Evolutionary conservation across 352 stramenopile genomes (phyloP).

Genomic region (Phytophthora pluvialis): DNA sequence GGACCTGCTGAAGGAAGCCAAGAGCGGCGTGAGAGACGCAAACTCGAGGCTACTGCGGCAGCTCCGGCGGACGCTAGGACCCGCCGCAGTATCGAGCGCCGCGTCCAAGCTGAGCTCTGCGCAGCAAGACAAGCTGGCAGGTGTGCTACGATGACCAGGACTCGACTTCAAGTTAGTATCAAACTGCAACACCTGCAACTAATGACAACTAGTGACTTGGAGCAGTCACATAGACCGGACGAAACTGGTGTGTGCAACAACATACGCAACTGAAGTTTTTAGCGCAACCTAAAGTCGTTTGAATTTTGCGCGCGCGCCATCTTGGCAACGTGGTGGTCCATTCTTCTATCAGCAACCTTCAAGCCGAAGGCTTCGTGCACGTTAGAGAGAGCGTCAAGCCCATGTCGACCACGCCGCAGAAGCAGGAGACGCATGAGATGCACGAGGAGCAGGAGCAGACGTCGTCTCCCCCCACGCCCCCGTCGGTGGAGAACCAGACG

Average conservation of each 20-base stretch:
- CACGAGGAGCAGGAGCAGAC: conserved; percentile 2
- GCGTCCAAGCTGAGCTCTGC: conserved; percentile 54
- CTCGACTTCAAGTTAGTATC: neutral
- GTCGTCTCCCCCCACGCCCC: too few relatives aligned
- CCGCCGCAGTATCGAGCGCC: conserved; percentile 18
- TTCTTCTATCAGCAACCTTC: conserved; percentile 13
- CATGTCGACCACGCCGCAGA: conserved; percentile 17
- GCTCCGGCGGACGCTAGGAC: conserved; percentile 34
- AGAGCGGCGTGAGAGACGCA: conserved; percentile 73
- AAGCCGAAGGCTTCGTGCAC: neutral
- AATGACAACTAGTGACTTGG: too few relatives aligned
- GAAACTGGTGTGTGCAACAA: neutral
- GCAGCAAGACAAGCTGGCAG: conserved; percentile 62
- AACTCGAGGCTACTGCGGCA: conserved; percentile 53
- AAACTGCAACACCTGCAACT: conserved; percentile 1
- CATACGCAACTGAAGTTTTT: too few relatives aligned
- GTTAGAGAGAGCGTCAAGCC: neutral
- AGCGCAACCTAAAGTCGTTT: neutral
- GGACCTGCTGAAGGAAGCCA: conserved; percentile 76
- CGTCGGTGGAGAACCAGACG: neutral
- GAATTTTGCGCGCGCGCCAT: neutral
- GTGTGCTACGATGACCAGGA: conserved; percentile 46
- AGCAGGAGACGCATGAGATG: neutral
- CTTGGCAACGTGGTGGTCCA: conserved; percentile 12
- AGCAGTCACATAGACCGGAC: neutral